Evolutionary conservation across 768 basidiomycete species (phyloP).

Genomic region (Boletus barrowsii): DNA sequence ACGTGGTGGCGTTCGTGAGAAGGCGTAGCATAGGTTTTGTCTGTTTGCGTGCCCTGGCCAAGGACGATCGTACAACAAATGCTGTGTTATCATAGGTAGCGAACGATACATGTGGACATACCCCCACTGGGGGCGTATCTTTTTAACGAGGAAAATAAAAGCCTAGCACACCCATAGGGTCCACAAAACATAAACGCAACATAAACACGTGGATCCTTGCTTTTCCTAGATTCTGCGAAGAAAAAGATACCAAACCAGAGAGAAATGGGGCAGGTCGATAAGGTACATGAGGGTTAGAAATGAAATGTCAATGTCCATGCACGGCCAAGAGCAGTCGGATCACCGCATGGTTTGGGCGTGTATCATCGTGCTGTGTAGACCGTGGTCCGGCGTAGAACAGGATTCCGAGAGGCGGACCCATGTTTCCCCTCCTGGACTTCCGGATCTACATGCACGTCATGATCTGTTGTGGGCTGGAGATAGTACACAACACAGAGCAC

Average conservation of each 20-base stretch:
- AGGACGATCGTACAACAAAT: background rate
- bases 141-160: background rate
- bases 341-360: background rate
- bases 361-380: background rate
- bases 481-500: slow-evolving; percentile 1
- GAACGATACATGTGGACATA: background rate
- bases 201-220: background rate
- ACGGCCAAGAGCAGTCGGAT: slow-evolving; percentile 5
- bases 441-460: slow-evolving; percentile 1
- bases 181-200: background rate
- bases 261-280: slow-evolving; percentile 5
- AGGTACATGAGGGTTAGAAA: slow-evolving; percentile 15
- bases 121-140: background rate
- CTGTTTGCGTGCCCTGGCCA: too few species aligned
- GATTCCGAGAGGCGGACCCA: background rate
- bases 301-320: background rate
- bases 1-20: too few species aligned
- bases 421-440: background rate
- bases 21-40: too few species aligned
- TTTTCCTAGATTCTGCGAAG: background rate
- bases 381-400: background rate
- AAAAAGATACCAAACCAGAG: background rate
- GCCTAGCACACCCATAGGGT: background rate
- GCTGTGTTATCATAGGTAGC: background rate
- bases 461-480: slow-evolving; percentile 4